A percentile compares a stretch with the other conserved stretches of the same genome.
These are phyloP conservation scores for Zymoseptoria passerinii DNA, from an alignment of 2,329 filamentous ascomycete genomes.

Conservation along the genomic window DNA sequence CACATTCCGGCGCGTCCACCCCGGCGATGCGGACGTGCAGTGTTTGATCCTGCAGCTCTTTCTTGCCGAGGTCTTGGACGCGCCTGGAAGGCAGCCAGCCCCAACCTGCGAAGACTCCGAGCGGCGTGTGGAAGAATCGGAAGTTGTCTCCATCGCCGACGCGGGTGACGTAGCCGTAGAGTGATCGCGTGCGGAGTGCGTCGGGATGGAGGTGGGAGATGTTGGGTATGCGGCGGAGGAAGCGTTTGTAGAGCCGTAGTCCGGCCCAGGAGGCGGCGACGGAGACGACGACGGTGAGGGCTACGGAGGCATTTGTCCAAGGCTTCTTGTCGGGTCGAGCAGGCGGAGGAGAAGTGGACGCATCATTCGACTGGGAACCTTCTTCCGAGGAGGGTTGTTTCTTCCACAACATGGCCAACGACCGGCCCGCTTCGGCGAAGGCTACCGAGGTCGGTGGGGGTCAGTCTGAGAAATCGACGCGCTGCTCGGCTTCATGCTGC, in stretches of 20 bases:
- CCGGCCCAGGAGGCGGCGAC: constrained; percentile 48
- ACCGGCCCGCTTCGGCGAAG: not conserved
- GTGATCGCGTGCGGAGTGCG: constrained; percentile 64
- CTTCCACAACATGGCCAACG: not conserved
- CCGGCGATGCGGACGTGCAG: constrained; percentile 85
- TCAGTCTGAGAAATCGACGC: not conserved
- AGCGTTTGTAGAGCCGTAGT: constrained; percentile 56
- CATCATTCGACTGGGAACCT: not conserved
- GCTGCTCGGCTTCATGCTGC: not conserved
- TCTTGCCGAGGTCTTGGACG: constrained; percentile 7
- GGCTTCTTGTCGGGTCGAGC: not conserved
- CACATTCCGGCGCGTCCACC: constrained; percentile 83
- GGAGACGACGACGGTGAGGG: constrained; percentile 37
- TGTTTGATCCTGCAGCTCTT: constrained; percentile 39
- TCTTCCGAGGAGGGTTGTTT: not conserved
- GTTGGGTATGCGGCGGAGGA: constrained; percentile 75
- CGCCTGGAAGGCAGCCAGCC: constrained; percentile 38
- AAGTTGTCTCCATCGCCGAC: constrained; percentile 97
- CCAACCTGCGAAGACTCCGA: constrained; percentile 81
- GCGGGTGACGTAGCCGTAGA: constrained; percentile 82
- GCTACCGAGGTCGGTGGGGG: not conserved
- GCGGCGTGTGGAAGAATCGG: constrained; percentile 86
- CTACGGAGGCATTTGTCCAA: not conserved
- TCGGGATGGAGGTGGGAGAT: constrained; percentile 64
- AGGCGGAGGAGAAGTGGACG: not conserved